Evolutionary conservation across 2,329 filamentous ascomycete genomes (phyloP), one percentile per base, ranked within the genome.

Genomic region (Arthrobotrys megalospora): DNA sequence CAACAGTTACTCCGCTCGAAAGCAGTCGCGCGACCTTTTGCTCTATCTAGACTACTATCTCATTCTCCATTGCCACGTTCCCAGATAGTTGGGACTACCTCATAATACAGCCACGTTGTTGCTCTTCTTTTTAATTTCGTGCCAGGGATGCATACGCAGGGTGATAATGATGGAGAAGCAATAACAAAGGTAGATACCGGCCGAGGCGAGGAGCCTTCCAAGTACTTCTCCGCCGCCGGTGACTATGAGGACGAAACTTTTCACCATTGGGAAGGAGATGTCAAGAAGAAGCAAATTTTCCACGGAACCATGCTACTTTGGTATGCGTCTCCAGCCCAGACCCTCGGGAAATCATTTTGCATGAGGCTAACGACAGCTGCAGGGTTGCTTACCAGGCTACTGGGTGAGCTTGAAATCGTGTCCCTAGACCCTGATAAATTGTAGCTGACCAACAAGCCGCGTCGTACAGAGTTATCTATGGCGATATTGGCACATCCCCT

Each of bases 401-500:
- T 45, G 72, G 72, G 72, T 77, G 70, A 24, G 43, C 24, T 50
- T 43, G 4, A 36, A 24, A 38, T 5, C 16, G 36, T 41, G 5
- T 6, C 53, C 8, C 5, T 12, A 6, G 8, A 16, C 3, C 14
- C 16, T 34, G 19, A 21, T 21, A n/a, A 10, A 60, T 32, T 28
- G 5, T 28, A 5, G 38, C 50, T 10, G n/a, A 24, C 36, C 21
- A 16, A 53, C 21, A 53, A 34, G 6, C 8, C 12, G 36, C 3
- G 36, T 67, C 11, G 32, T 32, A 12, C 16, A 77, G 72, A 16
- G 89, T 91, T 47, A 91, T 92, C 63, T 92, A 92, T 79, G 90
- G 90, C 24, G 90, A 92, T 80, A 91, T 92, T 81, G 90, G 90
- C 71, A 88, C 85, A 0, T 89, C 87, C 76, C 90, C 90, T n/a